Percentiles rank a stretch among this genome's conserved stretches.
phyloP scores from a whole-genome alignment of 371 early-diverging fungal species.

The Sporodiniella umbellata region DNA sequence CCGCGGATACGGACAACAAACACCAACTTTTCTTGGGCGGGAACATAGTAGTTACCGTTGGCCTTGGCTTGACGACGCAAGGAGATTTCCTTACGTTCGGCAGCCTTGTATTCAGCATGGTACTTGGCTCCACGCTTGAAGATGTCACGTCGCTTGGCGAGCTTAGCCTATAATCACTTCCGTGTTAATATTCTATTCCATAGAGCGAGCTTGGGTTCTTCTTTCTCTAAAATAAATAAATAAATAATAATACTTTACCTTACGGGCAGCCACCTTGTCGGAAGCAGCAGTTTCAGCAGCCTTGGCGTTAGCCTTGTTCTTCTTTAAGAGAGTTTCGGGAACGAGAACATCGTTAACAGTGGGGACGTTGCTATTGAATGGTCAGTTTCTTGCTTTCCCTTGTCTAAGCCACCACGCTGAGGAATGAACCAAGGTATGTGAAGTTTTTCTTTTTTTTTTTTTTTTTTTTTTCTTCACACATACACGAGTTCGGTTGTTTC shows the following conservation, averaged over 20 bases:
- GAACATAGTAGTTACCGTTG: constrained; percentile 85
- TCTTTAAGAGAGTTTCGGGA: constrained; percentile 96
- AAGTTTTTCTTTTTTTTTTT: too few species aligned
- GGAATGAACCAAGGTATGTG: too few species aligned
- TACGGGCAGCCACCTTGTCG: constrained; percentile 52
- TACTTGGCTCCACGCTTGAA: constrained; percentile 96
- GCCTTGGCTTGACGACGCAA: constrained; percentile 87
- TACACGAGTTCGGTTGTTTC: too few species aligned
- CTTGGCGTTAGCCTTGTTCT: constrained; percentile 89
- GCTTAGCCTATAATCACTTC: constrained; percentile 52
- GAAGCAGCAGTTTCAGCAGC: constrained; percentile 70
- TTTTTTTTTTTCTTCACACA: too few species aligned
- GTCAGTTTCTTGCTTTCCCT: neutral
- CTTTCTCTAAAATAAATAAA: neutral
- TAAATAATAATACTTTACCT: constrained; percentile 46
- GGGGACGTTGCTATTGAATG: constrained; percentile 41
- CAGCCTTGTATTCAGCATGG: constrained; percentile 87
- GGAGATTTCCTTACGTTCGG: constrained; percentile 82
- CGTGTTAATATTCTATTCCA: neutral
- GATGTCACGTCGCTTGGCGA: constrained; percentile 83
- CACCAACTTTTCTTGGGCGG: constrained; percentile 92
- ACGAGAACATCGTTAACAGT: constrained; percentile 67
- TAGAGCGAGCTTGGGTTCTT: too few species aligned
- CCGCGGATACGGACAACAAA: constrained; percentile 93
- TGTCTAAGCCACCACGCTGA: constrained; percentile 4